Percentiles rank a stretch among this genome's conserved stretches.
Conservation (phyloP, 306 rosid species). For the Trifolium pratense region DNA sequence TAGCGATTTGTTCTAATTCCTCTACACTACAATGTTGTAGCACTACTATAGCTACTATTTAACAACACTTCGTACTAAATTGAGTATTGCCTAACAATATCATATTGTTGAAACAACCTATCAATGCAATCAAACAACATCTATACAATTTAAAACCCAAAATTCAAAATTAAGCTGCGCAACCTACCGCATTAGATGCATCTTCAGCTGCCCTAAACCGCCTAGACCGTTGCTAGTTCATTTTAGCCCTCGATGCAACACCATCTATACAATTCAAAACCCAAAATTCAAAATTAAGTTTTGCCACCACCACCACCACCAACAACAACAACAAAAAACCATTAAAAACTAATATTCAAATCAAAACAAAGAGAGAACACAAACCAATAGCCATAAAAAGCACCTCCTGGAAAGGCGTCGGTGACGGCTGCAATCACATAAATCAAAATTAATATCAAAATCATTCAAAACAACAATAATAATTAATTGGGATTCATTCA, state of each 20-base stretch:
- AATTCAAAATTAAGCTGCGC: too few relatives aligned
- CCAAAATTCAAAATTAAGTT: constrained; percentile 30
- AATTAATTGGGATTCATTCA: background rate
- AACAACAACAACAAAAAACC: too few relatives aligned
- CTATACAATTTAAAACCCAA: too few relatives aligned
- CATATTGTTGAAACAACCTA: too few relatives aligned
- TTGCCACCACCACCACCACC: background rate
- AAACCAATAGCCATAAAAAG: constrained; percentile 96
- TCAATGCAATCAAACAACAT: too few relatives aligned
- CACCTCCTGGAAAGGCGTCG: constrained; percentile 79
- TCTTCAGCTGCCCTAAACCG: constrained; percentile 97
- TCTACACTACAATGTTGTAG: background rate
- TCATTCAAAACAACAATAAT: background rate
- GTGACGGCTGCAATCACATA: constrained; percentile 77
- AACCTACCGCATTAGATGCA: constrained; percentile 85
- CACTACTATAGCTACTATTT: background rate
- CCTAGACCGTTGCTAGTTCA: constrained; percentile 95
- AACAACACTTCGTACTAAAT: background rate
- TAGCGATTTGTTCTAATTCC: background rate
- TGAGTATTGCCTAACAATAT: background rate
- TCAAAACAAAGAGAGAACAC: constrained; percentile 34
- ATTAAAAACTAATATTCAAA: constrained; percentile 3
- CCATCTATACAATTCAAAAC: constrained; percentile 65
- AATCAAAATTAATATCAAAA: background rate
- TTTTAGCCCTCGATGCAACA: constrained; percentile 99